phyloP scores from a whole-genome alignment of 371 early-diverging fungal genomes.

The Mucor sp. region DNA sequence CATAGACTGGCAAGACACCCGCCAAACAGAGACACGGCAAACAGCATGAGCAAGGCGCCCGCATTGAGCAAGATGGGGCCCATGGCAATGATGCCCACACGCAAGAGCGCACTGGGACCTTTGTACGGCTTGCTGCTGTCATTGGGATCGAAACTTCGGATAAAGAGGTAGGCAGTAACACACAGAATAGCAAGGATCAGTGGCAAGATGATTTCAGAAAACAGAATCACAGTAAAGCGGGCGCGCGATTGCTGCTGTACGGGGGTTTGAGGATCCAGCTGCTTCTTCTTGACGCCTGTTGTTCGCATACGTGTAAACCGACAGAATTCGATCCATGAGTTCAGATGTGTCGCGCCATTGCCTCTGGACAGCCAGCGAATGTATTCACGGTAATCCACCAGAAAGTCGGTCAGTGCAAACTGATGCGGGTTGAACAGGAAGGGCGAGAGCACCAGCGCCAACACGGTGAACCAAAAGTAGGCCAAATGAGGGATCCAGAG shows the following conservation, averaged over 20 bases:
- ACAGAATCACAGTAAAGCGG: conserved; percentile 61
- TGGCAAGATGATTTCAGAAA: conserved; percentile 75
- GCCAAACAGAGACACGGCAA: conserved; percentile 67
- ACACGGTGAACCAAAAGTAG: conserved; percentile 84
- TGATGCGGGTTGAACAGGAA: conserved; percentile 87
- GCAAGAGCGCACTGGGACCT: conserved; percentile 46
- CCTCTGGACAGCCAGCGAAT: conserved; percentile 81
- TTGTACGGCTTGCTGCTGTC: conserved; percentile 26
- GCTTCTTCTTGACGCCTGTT: conserved; percentile 78
- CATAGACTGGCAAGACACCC: conserved; percentile 62
- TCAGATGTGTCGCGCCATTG: conserved; percentile 64
- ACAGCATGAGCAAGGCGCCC: conserved; percentile 59
- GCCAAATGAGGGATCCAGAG: conserved; percentile 73
- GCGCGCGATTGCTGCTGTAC: conserved; percentile 64
- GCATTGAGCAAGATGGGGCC: conserved; percentile 75
- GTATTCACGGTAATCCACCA: conserved; percentile 80
- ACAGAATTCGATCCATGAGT: conserved; percentile 79
- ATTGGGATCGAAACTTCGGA: conserved; percentile 47
- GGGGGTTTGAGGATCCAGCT: conserved; percentile 53
- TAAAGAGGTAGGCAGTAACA: conserved; percentile 63
- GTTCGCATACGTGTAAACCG: conserved; percentile 69
- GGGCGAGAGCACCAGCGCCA: conserved; percentile 73
- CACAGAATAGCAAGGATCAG: conserved; percentile 66
- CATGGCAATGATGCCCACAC: conserved; percentile 61
- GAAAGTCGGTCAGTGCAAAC: conserved; percentile 71